Percentiles rank a stretch among this genome's conserved stretches.
These are phyloP conservation scores for Cryptosporidium baileyi DNA, from an alignment of 169 alveolate species.

Conservation along the genomic window DNA sequence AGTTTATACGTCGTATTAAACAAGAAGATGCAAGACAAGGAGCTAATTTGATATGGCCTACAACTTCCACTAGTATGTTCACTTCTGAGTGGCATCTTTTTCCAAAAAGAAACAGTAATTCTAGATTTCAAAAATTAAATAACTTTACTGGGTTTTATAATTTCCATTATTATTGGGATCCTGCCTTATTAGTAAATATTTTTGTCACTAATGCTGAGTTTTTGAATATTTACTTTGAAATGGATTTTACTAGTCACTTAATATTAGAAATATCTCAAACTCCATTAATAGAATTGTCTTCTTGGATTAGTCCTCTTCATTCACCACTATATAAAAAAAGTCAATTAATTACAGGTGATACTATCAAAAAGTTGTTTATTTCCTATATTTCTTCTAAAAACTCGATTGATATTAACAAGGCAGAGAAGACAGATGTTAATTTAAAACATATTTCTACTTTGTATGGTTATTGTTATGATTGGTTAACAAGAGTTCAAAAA, in stretches of 20 bases:
- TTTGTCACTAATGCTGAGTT: conserved; percentile 1
- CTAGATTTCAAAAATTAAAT: background rate
- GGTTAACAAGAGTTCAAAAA: background rate
- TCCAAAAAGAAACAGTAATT: background rate
- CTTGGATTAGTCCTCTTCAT: conserved; percentile 15
- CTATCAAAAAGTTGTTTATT: background rate
- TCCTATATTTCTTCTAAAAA: background rate
- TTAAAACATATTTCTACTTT: background rate
- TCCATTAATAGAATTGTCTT: conserved; percentile 18
- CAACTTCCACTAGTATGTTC: conserved; percentile 14
- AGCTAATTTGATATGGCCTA: conserved; percentile 42
- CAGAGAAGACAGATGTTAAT: background rate
- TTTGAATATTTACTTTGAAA: background rate
- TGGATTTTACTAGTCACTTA: background rate
- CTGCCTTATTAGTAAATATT: conserved; percentile 35
- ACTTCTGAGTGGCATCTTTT: conserved; percentile 19
- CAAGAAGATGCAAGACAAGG: conserved; percentile 41
- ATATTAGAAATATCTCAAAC: conserved; percentile 44
- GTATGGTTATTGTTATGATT: background rate
- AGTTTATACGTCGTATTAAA: conserved; percentile 36
- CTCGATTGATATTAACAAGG: background rate
- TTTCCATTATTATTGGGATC: conserved; percentile 46
- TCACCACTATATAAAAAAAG: conserved; percentile 17
- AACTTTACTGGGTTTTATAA: conserved; percentile 23
- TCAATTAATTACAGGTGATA: background rate